Base-by-base conservation (phyloP, 2,329 filamentous ascomycete genomes). In the Neopestalotiopsis rosae region DNA sequence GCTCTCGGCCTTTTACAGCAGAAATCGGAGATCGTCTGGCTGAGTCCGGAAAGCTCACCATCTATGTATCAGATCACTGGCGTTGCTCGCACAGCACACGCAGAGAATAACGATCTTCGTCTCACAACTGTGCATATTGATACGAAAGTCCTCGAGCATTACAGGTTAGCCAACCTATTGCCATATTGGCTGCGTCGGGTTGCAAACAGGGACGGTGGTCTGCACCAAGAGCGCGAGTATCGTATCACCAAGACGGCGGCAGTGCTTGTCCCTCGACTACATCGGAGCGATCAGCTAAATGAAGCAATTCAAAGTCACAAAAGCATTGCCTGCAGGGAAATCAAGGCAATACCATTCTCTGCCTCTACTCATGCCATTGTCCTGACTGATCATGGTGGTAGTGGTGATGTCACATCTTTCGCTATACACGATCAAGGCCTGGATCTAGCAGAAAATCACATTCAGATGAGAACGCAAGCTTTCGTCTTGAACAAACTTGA, bases 41-140 rank as follows among this genome's bases (percentile, higher is more conserved):
- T 74, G 12, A 65, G 71, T 30, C 70, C 68, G 0, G 70, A 71
- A 30, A 42, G 45, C 6, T 69, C 69, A 17, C 6, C 40, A 5
- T 14, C 67, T 5, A 69, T 74, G 64, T 67, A 73, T 28, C 72
- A 74, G 24, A 70, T 73, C 38, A 63, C 64, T 12, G 73, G 73
- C 10, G 38, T 74, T 4, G 57, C 71, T 24, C 72, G 73, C 1
- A 72, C 72, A 1, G 73, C 73, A 3, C 73, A 74, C 24, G 69
- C 72, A 7, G 72, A 73, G 57, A 73, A 73, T n/a, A 58, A 69
- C 14, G 28, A 69, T 2, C 24, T 74, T 12, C 65, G 68, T 1
- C 67, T 73, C 0, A 69, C 57, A 12, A 72, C 72, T 10, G 17
- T 72, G 13, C 73, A 74, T 40, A 63, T 65, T 5, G 66, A 68